These are phyloP conservation scores for Kazachstania sp. DNA, from an alignment of 1,139 yeast genomes.

Conservation along the genomic window DNA sequence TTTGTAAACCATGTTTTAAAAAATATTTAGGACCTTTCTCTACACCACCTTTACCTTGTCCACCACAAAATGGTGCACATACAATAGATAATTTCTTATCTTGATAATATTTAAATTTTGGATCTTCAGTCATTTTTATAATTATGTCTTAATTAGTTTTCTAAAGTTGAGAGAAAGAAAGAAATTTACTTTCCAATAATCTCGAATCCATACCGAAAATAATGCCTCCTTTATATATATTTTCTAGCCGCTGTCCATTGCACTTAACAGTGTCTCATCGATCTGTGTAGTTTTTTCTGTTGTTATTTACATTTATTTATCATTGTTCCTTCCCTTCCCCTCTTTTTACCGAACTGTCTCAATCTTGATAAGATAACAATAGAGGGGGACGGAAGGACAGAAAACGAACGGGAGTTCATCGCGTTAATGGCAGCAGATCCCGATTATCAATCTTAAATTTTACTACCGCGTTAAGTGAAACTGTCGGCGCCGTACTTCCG, in stretches of 20 bases:
- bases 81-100: slow-evolving; percentile 53
- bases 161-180: background rate
- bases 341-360: too few species aligned
- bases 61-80: slow-evolving; percentile 91
- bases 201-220: background rate
- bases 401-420: too few species aligned
- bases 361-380: too few species aligned
- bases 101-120: slow-evolving; percentile 45
- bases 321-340: too few species aligned
- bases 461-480: slow-evolving; percentile 1
- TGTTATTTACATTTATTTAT: background rate
- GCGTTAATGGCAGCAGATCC: background rate
- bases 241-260: slow-evolving; percentile 6
- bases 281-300: background rate
- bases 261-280: slow-evolving; percentile 3
- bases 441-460: too few species aligned
- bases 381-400: too few species aligned
- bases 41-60: slow-evolving; percentile 90
- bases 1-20: slow-evolving; percentile 59
- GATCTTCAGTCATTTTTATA: slow-evolving; percentile 2
- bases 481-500: background rate
- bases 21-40: slow-evolving; percentile 87
- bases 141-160: background rate
- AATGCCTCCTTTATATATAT: slow-evolving; percentile 1
- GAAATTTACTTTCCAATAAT: background rate